These are phyloP conservation scores for Kodamaea sagamina DNA, from an alignment of 805 yeast species.

Conservation along the genomic window DNA sequence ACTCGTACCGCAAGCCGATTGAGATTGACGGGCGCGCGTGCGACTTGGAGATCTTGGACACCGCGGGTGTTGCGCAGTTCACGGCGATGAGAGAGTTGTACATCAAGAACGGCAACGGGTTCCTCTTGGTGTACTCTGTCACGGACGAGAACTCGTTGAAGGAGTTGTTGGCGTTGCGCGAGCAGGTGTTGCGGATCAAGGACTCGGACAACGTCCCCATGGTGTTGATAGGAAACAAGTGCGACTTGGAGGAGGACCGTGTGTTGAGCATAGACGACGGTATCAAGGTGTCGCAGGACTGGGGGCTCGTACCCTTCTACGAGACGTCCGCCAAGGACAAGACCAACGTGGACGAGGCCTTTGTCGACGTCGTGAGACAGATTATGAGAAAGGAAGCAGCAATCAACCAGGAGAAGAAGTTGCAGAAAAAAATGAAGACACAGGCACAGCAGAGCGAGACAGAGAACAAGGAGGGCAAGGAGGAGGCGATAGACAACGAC, in stretches of 20 bases:
- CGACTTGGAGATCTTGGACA: constrained; percentile 69
- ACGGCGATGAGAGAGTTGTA: constrained; percentile 92
- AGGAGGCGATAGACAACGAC: constrained; percentile 7
- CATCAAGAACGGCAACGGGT: constrained; percentile 83
- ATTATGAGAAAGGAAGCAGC: constrained; percentile 74
- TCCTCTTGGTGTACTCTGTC: constrained; percentile 58
- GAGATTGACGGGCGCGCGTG: constrained; percentile 87
- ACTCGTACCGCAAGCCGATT: constrained; percentile 85
- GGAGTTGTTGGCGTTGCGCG: constrained; percentile 76
- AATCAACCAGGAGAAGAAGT: constrained; percentile 45
- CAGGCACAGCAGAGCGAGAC: constrained; percentile 11
- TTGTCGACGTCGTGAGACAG: constrained; percentile 84
- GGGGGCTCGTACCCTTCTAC: constrained; percentile 91
- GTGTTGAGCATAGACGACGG: constrained; percentile 82
- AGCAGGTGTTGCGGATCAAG: constrained; percentile 82
- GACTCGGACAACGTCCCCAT: constrained; percentile 78
- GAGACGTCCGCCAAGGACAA: constrained; percentile 92
- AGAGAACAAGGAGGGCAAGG: constrained; percentile 5
- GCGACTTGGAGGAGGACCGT: constrained; percentile 77
- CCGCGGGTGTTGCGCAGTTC: constrained; percentile 80
- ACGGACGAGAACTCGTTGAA: constrained; percentile 66
- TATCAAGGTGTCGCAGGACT: constrained; percentile 73
- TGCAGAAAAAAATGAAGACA: constrained; percentile 37
- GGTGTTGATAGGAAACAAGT: constrained; percentile 89
- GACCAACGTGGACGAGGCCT: constrained; percentile 88